Conservation (phyloP, 1,139 yeast genomes). For the Geotrichum citri-aurantii region DNA sequence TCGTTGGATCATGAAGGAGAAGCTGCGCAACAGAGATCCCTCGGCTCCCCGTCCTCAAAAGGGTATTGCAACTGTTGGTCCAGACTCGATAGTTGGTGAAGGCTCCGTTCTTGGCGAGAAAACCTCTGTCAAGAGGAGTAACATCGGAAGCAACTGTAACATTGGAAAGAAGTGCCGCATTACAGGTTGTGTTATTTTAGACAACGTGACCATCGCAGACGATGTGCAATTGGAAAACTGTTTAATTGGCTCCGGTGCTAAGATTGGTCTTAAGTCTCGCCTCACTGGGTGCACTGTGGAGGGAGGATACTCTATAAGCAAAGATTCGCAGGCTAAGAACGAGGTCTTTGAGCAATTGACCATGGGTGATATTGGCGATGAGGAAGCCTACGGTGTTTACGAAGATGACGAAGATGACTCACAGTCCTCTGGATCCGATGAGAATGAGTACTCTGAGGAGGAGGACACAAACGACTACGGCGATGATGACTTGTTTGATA, state of each 20-base stretch:
- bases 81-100: slow-evolving; percentile 71
- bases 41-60: slow-evolving; percentile 39
- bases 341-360: slow-evolving; percentile 55
- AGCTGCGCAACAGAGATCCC: slow-evolving; percentile 27
- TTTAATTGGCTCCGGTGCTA: slow-evolving; percentile 66
- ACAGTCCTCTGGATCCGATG: slow-evolving; percentile 36
- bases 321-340: slow-evolving; percentile 64
- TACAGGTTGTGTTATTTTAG: slow-evolving; percentile 76
- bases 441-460: slow-evolving; percentile 23
- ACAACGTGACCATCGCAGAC: slow-evolving; percentile 68
- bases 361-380: slow-evolving; percentile 31
- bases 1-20: slow-evolving; percentile 59
- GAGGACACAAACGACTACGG: slow-evolving; percentile 31
- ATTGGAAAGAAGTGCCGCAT: slow-evolving; percentile 85
- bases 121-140: slow-evolving; percentile 79
- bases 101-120: slow-evolving; percentile 59
- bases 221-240: slow-evolving; percentile 75
- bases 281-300: slow-evolving; percentile 75
- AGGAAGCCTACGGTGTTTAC: slow-evolving; percentile 30
- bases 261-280: slow-evolving; percentile 41
- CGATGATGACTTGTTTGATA: slow-evolving; percentile 45
- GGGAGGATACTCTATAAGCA: slow-evolving; percentile 49
- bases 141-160: slow-evolving; percentile 67
- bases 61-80: slow-evolving; percentile 74
- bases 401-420: slow-evolving; percentile 24